Conservation (phyloP, 192 early-diverging fungal genomes). For the Tieghemiomyces parasiticus region DNA sequence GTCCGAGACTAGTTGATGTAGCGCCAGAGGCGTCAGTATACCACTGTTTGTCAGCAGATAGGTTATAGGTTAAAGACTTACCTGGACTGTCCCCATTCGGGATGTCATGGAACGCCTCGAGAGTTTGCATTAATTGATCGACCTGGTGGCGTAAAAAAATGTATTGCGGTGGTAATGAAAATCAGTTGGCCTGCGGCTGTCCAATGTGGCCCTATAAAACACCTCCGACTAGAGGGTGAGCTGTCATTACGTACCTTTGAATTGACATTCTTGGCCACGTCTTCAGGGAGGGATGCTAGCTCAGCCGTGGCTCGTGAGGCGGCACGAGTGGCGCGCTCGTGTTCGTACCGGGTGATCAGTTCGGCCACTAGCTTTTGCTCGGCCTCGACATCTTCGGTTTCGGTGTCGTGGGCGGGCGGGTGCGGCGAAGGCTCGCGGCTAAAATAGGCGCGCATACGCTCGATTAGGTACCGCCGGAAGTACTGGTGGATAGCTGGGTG, state of each 20-base stretch:
- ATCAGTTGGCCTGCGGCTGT: no score
- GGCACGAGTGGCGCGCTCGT: neutral
- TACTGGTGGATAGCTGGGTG: neutral
- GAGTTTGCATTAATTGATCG: neutral
- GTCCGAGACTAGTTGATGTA: neutral
- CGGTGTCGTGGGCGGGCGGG: neutral
- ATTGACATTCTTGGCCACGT: neutral
- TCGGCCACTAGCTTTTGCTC: neutral
- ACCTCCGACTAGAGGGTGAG: neutral
- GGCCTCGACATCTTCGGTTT: neutral
- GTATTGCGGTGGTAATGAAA: no score
- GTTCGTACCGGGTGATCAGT: neutral
- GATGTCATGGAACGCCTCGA: neutral
- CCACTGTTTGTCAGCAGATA: neutral
- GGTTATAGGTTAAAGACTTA: neutral
- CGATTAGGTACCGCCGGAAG: neutral
- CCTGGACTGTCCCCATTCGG: neutral
- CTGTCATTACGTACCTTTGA: neutral
- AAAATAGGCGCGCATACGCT: neutral
- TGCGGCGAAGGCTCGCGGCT: neutral
- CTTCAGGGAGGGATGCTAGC: neutral
- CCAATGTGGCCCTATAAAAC: neutral
- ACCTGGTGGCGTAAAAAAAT: no score
- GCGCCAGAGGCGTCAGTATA: neutral
- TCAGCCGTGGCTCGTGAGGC: no score